Conservation (phyloP, 768 basidiomycete genomes). For the Myochromella boudieri region DNA sequence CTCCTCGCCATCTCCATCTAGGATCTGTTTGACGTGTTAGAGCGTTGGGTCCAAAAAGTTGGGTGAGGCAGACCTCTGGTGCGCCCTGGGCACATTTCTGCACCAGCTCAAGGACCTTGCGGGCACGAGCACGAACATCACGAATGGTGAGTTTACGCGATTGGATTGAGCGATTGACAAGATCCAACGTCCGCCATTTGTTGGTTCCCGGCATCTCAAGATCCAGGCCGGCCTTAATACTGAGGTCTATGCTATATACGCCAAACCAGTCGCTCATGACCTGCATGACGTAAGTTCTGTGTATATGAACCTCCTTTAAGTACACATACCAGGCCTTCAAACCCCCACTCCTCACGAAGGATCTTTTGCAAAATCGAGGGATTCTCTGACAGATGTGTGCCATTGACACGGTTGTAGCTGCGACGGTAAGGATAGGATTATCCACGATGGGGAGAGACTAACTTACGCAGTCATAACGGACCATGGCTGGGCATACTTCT, state of each 20-base stretch:
- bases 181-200: constrained; percentile 74
- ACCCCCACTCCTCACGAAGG: constrained; percentile 71
- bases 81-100: constrained; percentile 67
- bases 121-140: constrained; percentile 65
- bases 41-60: background rate
- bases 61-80: constrained; percentile 48
- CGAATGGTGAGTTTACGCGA: constrained; percentile 66
- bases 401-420: constrained; percentile 79
- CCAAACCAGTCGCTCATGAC: constrained; percentile 90
- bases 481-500: constrained; percentile 64
- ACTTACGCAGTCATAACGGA: constrained; percentile 71
- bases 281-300: constrained; percentile 24
- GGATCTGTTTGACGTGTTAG: constrained; percentile 36
- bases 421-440: background rate
- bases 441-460: background rate
- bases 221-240: constrained; percentile 76
- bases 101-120: constrained; percentile 64
- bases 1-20: constrained; percentile 72
- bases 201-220: constrained; percentile 79
- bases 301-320: no score
- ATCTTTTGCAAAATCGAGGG: constrained; percentile 56
- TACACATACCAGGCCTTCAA: constrained; percentile 52
- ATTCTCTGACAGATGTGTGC: constrained; percentile 70
- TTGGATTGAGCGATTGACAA: constrained; percentile 58
- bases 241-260: constrained; percentile 60